Evolutionary conservation across 352 stramenopile species (phyloP).

Genomic region (Phytophthora pluvialis): DNA sequence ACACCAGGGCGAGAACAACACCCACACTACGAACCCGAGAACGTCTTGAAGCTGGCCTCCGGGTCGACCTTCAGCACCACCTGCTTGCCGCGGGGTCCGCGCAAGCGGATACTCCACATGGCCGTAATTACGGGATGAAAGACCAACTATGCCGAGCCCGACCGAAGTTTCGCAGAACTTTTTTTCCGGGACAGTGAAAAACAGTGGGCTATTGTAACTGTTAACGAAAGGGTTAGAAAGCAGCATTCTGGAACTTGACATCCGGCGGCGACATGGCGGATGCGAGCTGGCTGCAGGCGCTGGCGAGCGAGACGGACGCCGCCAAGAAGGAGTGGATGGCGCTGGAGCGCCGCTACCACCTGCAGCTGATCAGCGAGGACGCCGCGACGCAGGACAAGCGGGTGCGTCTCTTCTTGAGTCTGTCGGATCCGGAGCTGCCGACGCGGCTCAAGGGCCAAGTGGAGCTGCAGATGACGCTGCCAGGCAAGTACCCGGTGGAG

Average conservation of each 20-base stretch:
- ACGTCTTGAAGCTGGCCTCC: conserved; percentile 41
- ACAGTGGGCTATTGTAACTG: not conserved
- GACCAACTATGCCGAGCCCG: not conserved
- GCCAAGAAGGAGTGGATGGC: conserved; percentile 68
- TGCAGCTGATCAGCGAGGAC: conserved; percentile 35
- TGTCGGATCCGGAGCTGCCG: conserved; percentile 71
- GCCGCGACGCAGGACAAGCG: conserved; percentile 17
- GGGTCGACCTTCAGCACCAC: conserved; percentile 59
- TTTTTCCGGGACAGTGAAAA: conserved; percentile 10
- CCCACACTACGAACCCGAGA: conserved; percentile 52
- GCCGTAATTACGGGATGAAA: not conserved
- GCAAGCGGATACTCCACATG: conserved; percentile 76
- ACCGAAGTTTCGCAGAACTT: conserved; percentile 31
- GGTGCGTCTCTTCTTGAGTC: conserved; percentile 56
- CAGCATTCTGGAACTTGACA: conserved; percentile 17
- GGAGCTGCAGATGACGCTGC: conserved; percentile 60
- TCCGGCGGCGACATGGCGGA: conserved; percentile 16
- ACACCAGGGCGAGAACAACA: not conserved
- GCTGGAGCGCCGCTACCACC: conserved; percentile 70
- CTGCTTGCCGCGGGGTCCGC: conserved; percentile 62
- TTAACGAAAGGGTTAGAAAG: not conserved
- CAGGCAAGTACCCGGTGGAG: conserved; percentile 55
- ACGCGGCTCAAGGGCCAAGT: conserved; percentile 60
- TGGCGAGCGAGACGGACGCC: conserved; percentile 42
- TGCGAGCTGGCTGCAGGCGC: conserved; percentile 33